Conservation (phyloP, 78 protist genomes). For the Protostelium mycophagum region DNA sequence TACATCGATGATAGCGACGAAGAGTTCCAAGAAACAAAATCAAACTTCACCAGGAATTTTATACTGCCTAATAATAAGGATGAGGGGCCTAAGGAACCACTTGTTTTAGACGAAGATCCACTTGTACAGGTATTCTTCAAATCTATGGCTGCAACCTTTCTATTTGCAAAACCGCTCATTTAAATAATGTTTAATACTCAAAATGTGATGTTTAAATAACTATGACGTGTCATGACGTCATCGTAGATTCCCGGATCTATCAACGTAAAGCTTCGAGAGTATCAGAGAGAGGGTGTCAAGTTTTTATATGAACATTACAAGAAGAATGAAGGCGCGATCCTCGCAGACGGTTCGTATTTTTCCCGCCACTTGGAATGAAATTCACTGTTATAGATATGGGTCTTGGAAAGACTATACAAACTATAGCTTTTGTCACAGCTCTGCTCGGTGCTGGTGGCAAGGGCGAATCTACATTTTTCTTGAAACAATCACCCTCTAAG, state of each 20-base stretch:
- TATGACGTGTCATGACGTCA: no score
- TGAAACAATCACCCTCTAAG: background rate
- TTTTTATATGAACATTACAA: constrained; percentile 84
- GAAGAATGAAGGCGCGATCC: constrained; percentile 74
- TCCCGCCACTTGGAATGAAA: background rate
- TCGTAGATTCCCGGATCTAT: constrained; percentile 17
- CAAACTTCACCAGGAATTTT: background rate
- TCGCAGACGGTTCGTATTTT: constrained; percentile 72
- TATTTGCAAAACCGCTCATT: no score
- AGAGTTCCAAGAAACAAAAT: background rate
- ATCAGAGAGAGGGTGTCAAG: constrained; percentile 92
- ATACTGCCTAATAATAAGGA: background rate
- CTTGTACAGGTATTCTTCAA: background rate
- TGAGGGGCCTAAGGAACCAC: background rate
- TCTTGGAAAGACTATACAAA: constrained; percentile 95
- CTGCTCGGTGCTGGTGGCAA: background rate
- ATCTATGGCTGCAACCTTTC: background rate
- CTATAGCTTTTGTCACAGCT: constrained; percentile 25
- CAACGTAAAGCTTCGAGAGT: constrained; percentile 71
- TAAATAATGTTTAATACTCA: no score
- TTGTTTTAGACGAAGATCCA: background rate
- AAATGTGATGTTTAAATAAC: no score
- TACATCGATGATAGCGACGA: background rate
- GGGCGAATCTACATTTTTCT: background rate
- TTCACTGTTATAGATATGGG: constrained; percentile 85